These are phyloP conservation scores for Aspergillus hancockii DNA, from an alignment of 495 filamentous ascomycete species.

Conservation along the genomic window DNA sequence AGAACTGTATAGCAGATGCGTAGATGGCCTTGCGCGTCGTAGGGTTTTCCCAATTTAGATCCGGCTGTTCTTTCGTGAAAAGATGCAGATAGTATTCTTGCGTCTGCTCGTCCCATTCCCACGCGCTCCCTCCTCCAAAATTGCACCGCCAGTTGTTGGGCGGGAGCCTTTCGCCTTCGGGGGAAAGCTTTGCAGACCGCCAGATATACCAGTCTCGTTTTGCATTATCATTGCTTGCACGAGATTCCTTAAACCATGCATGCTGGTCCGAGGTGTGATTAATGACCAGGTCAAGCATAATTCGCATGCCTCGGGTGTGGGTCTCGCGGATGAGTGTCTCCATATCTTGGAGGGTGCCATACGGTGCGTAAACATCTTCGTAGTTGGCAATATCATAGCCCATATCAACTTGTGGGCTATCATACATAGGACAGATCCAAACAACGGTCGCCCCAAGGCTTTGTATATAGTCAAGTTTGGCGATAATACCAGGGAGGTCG, in stretches of 20 bases:
- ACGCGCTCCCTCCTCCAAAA: constrained; percentile 52
- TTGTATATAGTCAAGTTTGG: constrained; percentile 59
- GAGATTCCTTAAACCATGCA: constrained; percentile 56
- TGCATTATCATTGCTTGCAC: constrained; percentile 42
- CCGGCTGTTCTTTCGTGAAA: constrained; percentile 52
- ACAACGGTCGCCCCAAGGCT: constrained; percentile 39
- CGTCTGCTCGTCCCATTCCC: constrained; percentile 53
- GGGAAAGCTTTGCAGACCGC: constrained; percentile 49
- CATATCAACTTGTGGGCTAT: constrained; percentile 57
- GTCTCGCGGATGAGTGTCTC: constrained; percentile 51
- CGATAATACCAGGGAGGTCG: constrained; percentile 61
- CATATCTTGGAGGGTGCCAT: constrained; percentile 57
- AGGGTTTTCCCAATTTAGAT: constrained; percentile 58
- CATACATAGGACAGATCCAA: constrained; percentile 45
- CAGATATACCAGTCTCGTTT: constrained; percentile 66
- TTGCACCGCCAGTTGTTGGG: constrained; percentile 61
- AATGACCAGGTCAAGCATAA: constrained; percentile 59
- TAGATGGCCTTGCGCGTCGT: constrained; percentile 49
- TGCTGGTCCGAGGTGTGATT: constrained; percentile 63
- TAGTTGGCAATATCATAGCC: constrained; percentile 63
- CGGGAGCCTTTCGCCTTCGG: constrained; percentile 50
- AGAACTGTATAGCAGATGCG: constrained; percentile 51
- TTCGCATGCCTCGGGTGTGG: constrained; percentile 51
- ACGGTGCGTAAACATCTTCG: constrained; percentile 50
- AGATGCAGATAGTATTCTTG: constrained; percentile 57